Conservation (phyloP, 495 filamentous ascomycete species). For the Neurospora sp. region DNA sequence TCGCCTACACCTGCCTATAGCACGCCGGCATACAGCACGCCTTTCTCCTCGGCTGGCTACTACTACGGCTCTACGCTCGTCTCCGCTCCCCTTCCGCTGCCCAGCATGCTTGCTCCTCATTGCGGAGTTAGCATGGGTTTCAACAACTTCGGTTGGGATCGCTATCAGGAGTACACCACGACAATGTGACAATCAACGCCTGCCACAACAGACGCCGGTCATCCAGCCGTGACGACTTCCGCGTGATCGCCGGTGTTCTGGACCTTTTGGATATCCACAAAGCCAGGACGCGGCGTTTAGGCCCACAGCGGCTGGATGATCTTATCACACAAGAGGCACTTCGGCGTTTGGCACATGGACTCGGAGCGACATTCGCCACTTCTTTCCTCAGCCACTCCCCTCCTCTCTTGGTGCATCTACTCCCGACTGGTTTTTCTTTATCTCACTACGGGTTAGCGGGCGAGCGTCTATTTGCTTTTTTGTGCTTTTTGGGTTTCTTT, state of each 20-base stretch:
- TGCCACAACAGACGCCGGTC: constrained; percentile 22
- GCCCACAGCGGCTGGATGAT: not conserved
- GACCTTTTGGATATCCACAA: constrained; percentile 1
- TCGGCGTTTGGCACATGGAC: constrained; percentile 32
- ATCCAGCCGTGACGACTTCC: constrained; percentile 31
- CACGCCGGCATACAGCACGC: constrained; percentile 51
- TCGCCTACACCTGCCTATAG: constrained; percentile 56
- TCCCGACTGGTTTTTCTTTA: constrained; percentile 13
- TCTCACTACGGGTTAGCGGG: constrained; percentile 24
- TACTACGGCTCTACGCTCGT: constrained; percentile 53
- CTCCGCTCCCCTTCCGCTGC: constrained; percentile 70
- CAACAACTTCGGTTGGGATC: constrained; percentile 70
- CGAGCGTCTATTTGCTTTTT: constrained; percentile 28
- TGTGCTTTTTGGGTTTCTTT: not conserved
- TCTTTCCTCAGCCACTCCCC: constrained; percentile 11
- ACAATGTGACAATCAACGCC: constrained; percentile 53
- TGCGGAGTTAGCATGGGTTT: constrained; percentile 72
- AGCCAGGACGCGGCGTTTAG: constrained; percentile 11
- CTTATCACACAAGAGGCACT: constrained; percentile 22
- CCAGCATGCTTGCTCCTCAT: constrained; percentile 78
- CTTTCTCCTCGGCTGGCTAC: constrained; percentile 56
- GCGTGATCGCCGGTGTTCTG: constrained; percentile 13
- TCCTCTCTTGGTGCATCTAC: constrained; percentile 15
- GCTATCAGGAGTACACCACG: constrained; percentile 51
- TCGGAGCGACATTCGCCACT: constrained; percentile 27